Evolutionary conservation across 805 yeast genomes (phyloP), one percentile per base, ranked within the genome.

Genomic region (Phaffomyces antillensis): DNA sequence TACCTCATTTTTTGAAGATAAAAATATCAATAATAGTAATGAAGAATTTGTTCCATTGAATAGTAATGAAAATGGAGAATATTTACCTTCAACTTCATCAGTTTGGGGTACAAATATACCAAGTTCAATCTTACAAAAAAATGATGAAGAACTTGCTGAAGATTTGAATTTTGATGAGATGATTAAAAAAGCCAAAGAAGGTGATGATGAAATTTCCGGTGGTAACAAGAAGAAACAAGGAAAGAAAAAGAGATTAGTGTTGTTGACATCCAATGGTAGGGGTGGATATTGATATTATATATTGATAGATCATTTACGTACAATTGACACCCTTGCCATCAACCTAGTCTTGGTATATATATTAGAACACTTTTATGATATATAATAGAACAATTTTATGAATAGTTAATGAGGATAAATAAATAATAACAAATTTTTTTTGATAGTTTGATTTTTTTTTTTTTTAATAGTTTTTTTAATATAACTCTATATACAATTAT

Each of bases 71-170:
- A 23, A 13, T n/a, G 11, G 6, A 15, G 26, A 17, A 26, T 13
- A 30, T 5, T 15, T 16, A 13, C 34, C 33, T 4, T 36, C n/a
- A 9, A 41, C 41, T 13, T 44, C 77, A 1, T 81, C 93, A 0
- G 79, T 86, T 3, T 86, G 95, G 95, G 95, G 95, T 0, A 85
- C 93, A 0, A 60, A 63, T 30, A 62, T 61, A 12, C 65, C 50
- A 58, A 56, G 12, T 32, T n/a, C 35, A 32, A 50, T 24, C 15
- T 44, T 3, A 25, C 58, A 47, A 43, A 58, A 50, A 16, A 48
- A 47, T 39, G 50, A 49, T 16, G 64, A 69, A 2, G 65, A 39
- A n/a, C 55, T 59, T 32, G 67, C 59, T 18, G 63, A 60, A 47
- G 61, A 64, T 40, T 56, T 62, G 33, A 53, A 54, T 12, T 66